Evolutionary conservation across 192 early-diverging fungal genomes (phyloP).

Genomic region (Podila horticola): DNA sequence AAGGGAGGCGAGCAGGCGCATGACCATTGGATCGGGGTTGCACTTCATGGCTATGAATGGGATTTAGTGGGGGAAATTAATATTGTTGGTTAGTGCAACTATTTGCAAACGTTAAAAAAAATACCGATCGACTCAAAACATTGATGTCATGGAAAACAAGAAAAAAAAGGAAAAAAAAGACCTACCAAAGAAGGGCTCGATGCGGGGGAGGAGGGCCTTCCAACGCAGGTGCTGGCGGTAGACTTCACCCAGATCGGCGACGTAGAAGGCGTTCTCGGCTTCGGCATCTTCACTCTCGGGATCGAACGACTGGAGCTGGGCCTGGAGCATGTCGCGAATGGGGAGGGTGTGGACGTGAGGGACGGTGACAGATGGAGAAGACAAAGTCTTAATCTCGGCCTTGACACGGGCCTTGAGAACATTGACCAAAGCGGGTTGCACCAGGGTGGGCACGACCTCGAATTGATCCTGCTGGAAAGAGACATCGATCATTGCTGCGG

Average conservation of each 20-base stretch:
- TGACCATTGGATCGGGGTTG: constrained; percentile 89
- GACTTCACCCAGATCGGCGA: constrained; percentile 93
- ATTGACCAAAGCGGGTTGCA: constrained; percentile 29
- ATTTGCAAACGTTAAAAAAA: background rate
- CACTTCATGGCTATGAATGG: constrained; percentile 88
- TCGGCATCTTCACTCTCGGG: constrained; percentile 39
- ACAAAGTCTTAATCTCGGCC: constrained; percentile 3
- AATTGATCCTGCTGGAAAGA: constrained; percentile 39
- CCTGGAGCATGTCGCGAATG: constrained; percentile 28
- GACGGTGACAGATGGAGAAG: background rate
- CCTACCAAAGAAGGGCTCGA: constrained; percentile 94
- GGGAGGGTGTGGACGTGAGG: constrained; percentile 18
- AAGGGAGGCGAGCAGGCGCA: constrained; percentile 81
- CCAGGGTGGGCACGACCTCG: constrained; percentile 36
- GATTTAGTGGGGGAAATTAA: background rate
- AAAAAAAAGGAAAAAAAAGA: constrained; percentile 32
- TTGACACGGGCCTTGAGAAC: constrained; percentile 23
- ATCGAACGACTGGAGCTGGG: constrained; percentile 21
- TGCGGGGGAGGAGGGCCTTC: constrained; percentile 83
- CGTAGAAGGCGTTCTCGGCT: constrained; percentile 92
- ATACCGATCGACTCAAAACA: constrained; percentile 3
- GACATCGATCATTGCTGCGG: constrained; percentile 36
- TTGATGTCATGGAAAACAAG: constrained; percentile 11
- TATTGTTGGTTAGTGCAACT: background rate
- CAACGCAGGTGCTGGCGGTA: constrained; percentile 88